These are phyloP conservation scores for Ilyonectria robusta DNA, from an alignment of 2,329 filamentous ascomycete genomes.

Conservation along the genomic window DNA sequence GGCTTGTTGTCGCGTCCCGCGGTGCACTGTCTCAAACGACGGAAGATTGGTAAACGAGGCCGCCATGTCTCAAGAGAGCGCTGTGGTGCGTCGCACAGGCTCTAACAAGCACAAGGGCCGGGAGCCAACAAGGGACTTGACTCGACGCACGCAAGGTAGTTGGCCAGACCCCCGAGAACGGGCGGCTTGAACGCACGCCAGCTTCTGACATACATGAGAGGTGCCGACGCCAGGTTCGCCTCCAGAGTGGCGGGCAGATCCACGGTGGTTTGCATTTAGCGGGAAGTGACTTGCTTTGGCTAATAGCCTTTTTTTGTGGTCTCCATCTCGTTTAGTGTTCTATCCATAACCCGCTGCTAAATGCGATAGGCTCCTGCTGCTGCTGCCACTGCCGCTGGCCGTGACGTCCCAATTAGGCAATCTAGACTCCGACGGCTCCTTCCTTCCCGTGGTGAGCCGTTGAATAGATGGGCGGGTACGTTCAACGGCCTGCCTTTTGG, in stretches of 20 bases:
- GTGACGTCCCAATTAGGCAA: constrained; percentile 26
- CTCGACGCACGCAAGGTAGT: constrained; percentile 3
- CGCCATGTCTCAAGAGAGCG: not conserved
- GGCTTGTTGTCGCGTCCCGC: constrained; percentile 4
- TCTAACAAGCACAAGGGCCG: not conserved
- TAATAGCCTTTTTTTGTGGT: constrained; percentile 14
- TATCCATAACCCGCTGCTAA: constrained; percentile 12
- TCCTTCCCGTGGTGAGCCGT: constrained; percentile 25
- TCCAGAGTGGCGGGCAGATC: constrained; percentile 17
- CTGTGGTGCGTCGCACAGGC: constrained; percentile 11
- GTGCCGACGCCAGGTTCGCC: constrained; percentile 9
- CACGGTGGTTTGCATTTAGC: constrained; percentile 22
- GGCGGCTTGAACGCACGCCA: constrained; percentile 15
- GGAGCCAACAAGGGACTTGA: constrained; percentile 5
- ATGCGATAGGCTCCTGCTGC: constrained; percentile 1
- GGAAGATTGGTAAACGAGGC: constrained; percentile 21
- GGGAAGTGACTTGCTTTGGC: constrained; percentile 18
- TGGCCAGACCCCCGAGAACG: constrained; percentile 6
- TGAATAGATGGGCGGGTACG: not conserved
- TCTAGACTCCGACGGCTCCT: constrained; percentile 11
- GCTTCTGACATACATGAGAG: constrained; percentile 18
- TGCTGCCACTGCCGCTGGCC: not conserved
- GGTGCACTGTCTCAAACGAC: constrained; percentile 12
- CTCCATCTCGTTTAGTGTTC: constrained; percentile 17
- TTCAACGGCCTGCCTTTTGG: not conserved